phyloP scores from a whole-genome alignment of 371 early-diverging fungal genomes.

The Mucor saturninus region DNA sequence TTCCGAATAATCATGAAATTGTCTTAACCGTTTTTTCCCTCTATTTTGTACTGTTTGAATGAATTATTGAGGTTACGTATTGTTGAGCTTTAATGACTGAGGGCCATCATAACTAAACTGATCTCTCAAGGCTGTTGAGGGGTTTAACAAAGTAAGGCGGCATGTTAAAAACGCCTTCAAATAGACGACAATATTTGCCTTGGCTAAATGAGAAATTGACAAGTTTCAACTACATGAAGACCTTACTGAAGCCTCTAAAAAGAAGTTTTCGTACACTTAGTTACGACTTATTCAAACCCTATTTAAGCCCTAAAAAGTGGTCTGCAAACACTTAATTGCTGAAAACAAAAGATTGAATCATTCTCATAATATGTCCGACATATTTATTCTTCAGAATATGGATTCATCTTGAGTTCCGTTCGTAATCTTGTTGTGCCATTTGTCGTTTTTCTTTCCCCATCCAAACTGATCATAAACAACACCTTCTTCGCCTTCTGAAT shows the following conservation, averaged over 20 bases:
- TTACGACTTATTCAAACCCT: too few relatives aligned
- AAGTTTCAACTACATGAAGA: too few relatives aligned
- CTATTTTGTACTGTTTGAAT: conserved; percentile 17
- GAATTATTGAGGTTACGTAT: conserved; percentile 15
- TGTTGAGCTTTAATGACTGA: conserved; percentile 8
- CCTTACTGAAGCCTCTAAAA: too few relatives aligned
- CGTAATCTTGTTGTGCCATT: conserved; percentile 3
- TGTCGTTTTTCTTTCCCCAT: conserved; percentile 4
- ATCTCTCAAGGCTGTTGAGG: not conserved
- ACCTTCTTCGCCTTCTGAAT: conserved; percentile 2
- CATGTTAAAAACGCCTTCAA: too few relatives aligned
- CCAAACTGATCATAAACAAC: conserved; percentile 3
- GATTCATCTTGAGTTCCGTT: conserved; percentile 2
- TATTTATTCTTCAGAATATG: conserved; percentile 1
- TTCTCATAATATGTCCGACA: too few relatives aligned
- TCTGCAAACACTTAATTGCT: too few relatives aligned
- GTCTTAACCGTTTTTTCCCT: conserved; percentile 12
- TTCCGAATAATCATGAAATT: conserved; percentile 14
- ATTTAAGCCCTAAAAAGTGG: too few relatives aligned
- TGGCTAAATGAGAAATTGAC: too few relatives aligned
- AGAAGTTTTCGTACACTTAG: too few relatives aligned
- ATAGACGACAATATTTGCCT: too few relatives aligned
- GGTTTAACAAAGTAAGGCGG: not conserved
- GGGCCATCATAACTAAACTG: conserved; percentile 8
- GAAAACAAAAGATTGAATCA: not conserved